Evolutionary conservation across 2,329 filamentous ascomycete species (phyloP).

Genomic region (Arthrobotrys entomopaga): DNA sequence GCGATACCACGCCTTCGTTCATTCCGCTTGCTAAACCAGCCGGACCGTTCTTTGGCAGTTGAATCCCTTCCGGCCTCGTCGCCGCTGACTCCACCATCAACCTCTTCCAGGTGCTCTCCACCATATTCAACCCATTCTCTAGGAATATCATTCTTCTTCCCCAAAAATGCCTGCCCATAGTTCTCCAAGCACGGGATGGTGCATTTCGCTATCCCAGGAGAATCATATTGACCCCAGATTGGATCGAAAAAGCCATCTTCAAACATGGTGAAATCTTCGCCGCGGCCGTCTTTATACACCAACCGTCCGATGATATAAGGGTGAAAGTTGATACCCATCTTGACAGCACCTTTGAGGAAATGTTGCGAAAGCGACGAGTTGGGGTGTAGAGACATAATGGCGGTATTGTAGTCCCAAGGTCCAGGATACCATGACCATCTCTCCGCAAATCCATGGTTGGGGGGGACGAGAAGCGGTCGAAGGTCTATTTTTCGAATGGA

Average conservation of each 20-base stretch:
- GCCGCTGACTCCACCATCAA: conserved; percentile 57
- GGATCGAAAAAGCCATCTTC: conserved; percentile 69
- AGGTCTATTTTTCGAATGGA: conserved; percentile 62
- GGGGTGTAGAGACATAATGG: conserved; percentile 69
- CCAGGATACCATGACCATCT: conserved; percentile 67
- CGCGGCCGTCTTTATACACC: conserved; percentile 68
- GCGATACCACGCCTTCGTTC: conserved; percentile 15
- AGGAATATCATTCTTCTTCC: conserved; percentile 63
- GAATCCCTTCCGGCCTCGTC: conserved; percentile 39
- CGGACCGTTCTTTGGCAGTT: conserved; percentile 37
- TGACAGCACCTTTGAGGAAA: conserved; percentile 67
- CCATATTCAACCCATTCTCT: conserved; percentile 69
- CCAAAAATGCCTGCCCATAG: conserved; percentile 68
- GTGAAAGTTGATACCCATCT: conserved; percentile 71
- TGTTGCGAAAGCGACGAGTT: conserved; percentile 69
- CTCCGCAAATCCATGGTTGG: conserved; percentile 68
- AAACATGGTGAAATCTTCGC: conserved; percentile 69
- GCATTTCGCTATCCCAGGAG: conserved; percentile 66
- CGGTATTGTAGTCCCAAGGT: conserved; percentile 70
- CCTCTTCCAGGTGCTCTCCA: conserved; percentile 62
- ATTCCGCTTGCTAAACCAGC: conserved; percentile 33
- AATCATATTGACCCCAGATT: conserved; percentile 70
- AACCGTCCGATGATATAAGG: conserved; percentile 68
- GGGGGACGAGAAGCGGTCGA: conserved; percentile 67
- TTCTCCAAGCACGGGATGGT: conserved; percentile 68